A percentile compares a stretch with the other conserved stretches of the same genome.
Conservation (phyloP, 345 rosid genomes). For the Arabidopsis suecica region DNA sequence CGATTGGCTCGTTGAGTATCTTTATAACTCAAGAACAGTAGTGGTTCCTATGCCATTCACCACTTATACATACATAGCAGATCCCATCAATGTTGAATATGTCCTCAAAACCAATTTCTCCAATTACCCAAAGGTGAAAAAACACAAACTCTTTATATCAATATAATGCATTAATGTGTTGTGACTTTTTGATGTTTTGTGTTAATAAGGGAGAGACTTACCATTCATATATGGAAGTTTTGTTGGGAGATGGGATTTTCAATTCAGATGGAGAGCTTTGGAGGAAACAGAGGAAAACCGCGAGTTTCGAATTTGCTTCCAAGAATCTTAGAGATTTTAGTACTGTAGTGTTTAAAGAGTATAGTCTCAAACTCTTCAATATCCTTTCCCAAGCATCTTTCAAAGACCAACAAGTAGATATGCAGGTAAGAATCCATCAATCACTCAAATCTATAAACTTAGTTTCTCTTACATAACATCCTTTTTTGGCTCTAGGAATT, state of each 20-base stretch:
- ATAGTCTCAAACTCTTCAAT: constrained; percentile 73
- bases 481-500: constrained; percentile 55
- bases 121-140: constrained; percentile 86
- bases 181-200: constrained; percentile 2
- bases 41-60: constrained; percentile 92
- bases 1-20: constrained; percentile 82
- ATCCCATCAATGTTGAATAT: constrained; percentile 88
- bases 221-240: constrained; percentile 94
- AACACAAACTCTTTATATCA: constrained; percentile 1
- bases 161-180: not conserved
- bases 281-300: constrained; percentile 93
- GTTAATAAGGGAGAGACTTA: constrained; percentile 77
- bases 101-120: constrained; percentile 85
- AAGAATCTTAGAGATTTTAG: constrained; percentile 93
- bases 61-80: constrained; percentile 90
- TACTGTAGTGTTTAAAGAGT: constrained; percentile 82
- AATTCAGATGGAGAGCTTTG: constrained; percentile 89
- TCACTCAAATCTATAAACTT: not conserved
- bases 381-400: constrained; percentile 67
- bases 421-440: constrained; percentile 57
- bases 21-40: constrained; percentile 66
- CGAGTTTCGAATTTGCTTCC: constrained; percentile 96
- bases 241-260: constrained; percentile 90
- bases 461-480: not conserved
- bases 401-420: constrained; percentile 64